These are phyloP conservation scores for Pseudogymnoascus destructans DNA, from an alignment of 2,329 filamentous ascomycete genomes.

Conservation along the genomic window DNA sequence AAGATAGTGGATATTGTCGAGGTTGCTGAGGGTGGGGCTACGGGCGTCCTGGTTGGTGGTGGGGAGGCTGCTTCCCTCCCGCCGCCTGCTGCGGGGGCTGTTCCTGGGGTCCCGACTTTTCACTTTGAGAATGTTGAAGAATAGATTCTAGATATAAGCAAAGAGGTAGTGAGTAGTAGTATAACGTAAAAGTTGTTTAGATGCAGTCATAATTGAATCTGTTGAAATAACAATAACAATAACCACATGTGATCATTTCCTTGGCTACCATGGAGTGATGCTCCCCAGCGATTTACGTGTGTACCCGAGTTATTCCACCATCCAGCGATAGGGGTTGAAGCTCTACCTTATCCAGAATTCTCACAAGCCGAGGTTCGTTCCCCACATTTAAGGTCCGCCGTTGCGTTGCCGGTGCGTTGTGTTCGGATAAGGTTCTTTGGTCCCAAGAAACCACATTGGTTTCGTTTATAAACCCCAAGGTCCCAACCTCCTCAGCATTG, in stretches of 20 bases:
- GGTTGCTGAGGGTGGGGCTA: conserved; percentile 58
- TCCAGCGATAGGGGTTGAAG: background rate
- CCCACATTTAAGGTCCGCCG: conserved; percentile 3
- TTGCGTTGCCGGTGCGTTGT: background rate
- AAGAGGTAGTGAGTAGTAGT: background rate
- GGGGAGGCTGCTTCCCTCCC: conserved; percentile 46
- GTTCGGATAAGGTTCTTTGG: conserved; percentile 2
- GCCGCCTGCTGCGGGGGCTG: conserved; percentile 54
- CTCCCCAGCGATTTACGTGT: background rate
- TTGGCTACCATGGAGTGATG: background rate
- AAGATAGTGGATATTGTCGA: conserved; percentile 58
- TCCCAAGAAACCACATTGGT: background rate
- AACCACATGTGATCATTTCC: background rate
- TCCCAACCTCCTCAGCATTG: background rate
- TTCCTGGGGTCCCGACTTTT: conserved; percentile 73
- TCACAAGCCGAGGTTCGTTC: conserved; percentile 8
- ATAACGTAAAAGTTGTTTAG: conserved; percentile 3
- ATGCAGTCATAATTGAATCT: background rate
- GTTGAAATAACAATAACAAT: background rate
- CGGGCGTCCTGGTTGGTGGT: conserved; percentile 39
- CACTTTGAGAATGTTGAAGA: conserved; percentile 65
- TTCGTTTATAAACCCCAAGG: conserved; percentile 1
- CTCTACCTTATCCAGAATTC: background rate
- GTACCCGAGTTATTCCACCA: background rate
- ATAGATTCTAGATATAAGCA: conserved; percentile 3